Conservation (phyloP, 306 rosid genomes). For the Oemleria cerasiformis region DNA sequence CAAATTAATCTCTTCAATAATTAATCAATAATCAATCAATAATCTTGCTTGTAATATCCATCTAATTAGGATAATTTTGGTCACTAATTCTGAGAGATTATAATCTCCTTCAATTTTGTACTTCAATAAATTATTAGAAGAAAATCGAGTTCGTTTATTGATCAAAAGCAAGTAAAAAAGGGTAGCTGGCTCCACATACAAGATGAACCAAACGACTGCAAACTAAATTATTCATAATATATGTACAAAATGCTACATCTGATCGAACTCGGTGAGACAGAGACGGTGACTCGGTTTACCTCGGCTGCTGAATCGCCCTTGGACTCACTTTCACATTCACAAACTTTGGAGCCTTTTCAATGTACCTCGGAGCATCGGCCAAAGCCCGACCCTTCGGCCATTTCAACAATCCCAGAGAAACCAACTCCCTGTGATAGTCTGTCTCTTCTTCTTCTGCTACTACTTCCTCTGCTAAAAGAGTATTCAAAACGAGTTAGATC, state of each 20-base stretch:
- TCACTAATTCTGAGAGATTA: background rate
- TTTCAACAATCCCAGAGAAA: conserved; percentile 40
- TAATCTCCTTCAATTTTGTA: conserved; percentile 10
- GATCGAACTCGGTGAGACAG: conserved; percentile 2
- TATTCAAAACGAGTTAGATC: background rate
- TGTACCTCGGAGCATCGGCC: conserved; percentile 47
- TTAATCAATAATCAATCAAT: background rate
- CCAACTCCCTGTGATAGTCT: conserved; percentile 37
- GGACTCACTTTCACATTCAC: conserved; percentile 71
- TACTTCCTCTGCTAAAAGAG: background rate
- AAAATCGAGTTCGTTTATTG: background rate
- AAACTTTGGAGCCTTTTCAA: conserved; percentile 60
- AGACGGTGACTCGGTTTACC: conserved; percentile 38
- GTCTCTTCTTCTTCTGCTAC: conserved; percentile 38
- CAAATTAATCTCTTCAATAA: background rate
- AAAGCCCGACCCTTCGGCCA: conserved; percentile 39
- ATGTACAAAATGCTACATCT: conserved; percentile 8
- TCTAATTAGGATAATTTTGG: background rate
- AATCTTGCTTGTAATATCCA: background rate
- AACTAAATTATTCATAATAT: background rate
- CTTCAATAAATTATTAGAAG: no score
- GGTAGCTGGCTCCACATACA: background rate
- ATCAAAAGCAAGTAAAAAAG: background rate
- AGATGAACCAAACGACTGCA: background rate
- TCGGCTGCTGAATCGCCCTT: conserved; percentile 80